phyloP scores from a whole-genome alignment of 1,284 basidiomycete species.

The Veloboletus limbatus region DNA sequence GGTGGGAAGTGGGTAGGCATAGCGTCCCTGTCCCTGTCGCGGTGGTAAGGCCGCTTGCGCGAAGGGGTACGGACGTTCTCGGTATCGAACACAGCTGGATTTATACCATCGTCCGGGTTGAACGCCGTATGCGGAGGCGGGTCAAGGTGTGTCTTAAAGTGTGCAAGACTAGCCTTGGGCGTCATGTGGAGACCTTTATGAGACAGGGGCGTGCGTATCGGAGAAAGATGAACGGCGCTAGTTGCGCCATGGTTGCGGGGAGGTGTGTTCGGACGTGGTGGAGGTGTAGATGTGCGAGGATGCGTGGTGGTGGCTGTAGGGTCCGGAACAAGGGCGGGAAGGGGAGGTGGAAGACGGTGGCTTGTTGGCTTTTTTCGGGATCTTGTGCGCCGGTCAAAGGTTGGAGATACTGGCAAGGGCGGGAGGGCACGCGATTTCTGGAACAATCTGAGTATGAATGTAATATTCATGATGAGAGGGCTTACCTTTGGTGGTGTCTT shows the following conservation, averaged over 20 bases:
- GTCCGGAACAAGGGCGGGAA: slow-evolving; percentile 30
- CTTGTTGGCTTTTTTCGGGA: slow-evolving; percentile 31
- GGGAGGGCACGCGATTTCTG: slow-evolving; percentile 38
- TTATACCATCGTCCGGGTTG: slow-evolving; percentile 36
- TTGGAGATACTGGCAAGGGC: slow-evolving; percentile 51
- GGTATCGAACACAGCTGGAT: slow-evolving; percentile 36
- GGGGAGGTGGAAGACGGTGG: slow-evolving; percentile 26
- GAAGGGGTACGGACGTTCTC: slow-evolving; percentile 54
- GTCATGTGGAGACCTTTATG: slow-evolving; percentile 67
- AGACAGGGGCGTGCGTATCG: slow-evolving; percentile 61
- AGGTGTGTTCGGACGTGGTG: slow-evolving; percentile 26
- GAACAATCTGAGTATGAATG: slow-evolving; percentile 6
- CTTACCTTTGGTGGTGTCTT: slow-evolving; percentile 30
- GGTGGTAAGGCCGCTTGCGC: slow-evolving; percentile 42
- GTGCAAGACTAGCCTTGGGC: slow-evolving; percentile 56
- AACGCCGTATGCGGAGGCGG: slow-evolving; percentile 51
- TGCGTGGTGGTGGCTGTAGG: slow-evolving; percentile 17
- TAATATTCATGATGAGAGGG: neutral
- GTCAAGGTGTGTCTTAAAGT: slow-evolving; percentile 62
- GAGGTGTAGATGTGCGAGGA: slow-evolving; percentile 32
- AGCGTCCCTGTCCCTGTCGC: slow-evolving; percentile 27
- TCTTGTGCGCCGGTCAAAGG: slow-evolving; percentile 39
- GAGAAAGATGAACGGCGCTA: slow-evolving; percentile 44
- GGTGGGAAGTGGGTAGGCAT: slow-evolving; percentile 39
- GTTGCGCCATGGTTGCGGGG: slow-evolving; percentile 31